Evolutionary conservation across 1,284 basidiomycete species (phyloP), one percentile per base, ranked within the genome.

Genomic region (Ceratobasidium sp.): DNA sequence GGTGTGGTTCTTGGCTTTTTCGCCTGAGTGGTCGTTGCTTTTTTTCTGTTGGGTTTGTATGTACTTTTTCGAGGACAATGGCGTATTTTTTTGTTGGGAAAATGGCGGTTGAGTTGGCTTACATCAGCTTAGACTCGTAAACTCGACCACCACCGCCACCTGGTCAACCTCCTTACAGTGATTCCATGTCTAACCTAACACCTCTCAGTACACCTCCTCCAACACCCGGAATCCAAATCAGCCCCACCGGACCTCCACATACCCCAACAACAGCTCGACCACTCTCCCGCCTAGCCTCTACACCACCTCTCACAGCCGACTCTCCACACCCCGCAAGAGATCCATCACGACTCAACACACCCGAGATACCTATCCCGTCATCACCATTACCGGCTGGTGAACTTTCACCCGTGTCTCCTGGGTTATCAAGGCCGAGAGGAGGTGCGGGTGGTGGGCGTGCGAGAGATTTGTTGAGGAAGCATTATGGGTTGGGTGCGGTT

Each of bases 401-500:
- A 13, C 20, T 40, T 44, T 44, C 63, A 26, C 75, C 75, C 10
- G 53, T 60, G 3, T 77, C 75, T 13, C 75, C 75, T 18, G 75
- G 75, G 26, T 39, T 67, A 15, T 9, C 33, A 33, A 63, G 75
- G 3, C n/a, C 61, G 13, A 39, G 56, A 20, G 56, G 75, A n/a
- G 42, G 72, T 33, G 64, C 64, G 49, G 56, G 75, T 39, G 42
- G 72, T 33, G 64, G 75, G 49, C 88, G 91, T n/a, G 94, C 94
- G 18, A 87, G 92, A 80, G 93, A 95, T 83, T 83, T 95, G 70
- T 83, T 96, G 77, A 87, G 95, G 82, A 94, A 94, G 81, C 94
- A 96, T 82, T 96, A 96, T 87, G 94, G 94, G 4, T 84, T 96
- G 28, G 92, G 91, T 46, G 86, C 94, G 44, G 91, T 92, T 0